Evolutionary conservation across 192 early-diverging fungal genomes (phyloP).

Genomic region (Spizellomyces sp.): DNA sequence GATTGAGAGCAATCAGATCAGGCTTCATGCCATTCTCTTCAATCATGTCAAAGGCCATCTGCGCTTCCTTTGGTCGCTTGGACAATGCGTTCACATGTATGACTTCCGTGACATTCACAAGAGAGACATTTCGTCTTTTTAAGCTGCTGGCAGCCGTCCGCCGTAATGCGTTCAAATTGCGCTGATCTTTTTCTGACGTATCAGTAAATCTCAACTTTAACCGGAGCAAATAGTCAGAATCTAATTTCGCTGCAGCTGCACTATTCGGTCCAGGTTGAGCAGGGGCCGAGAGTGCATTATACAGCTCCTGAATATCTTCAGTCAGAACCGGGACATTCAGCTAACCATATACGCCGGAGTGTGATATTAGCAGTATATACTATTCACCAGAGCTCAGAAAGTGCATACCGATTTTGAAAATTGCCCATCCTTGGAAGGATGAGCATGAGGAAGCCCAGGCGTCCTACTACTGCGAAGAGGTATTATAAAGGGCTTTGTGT

Average conservation of each 20-base stretch:
- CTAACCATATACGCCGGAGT: too few relatives aligned
- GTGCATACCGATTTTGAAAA: too few relatives aligned
- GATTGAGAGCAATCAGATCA: conserved; percentile 68
- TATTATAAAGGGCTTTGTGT: too few relatives aligned
- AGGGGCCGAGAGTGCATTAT: conserved; percentile 18
- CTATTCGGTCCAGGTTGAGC: conserved; percentile 22
- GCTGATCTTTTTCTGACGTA: neutral
- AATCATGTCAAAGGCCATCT: conserved; percentile 65
- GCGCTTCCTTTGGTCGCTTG: conserved; percentile 60
- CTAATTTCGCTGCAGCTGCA: conserved; percentile 24
- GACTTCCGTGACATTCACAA: conserved; percentile 34
- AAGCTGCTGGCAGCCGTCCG: neutral
- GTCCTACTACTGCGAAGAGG: too few relatives aligned
- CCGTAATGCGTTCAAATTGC: conserved; percentile 4
- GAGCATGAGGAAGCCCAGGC: too few relatives aligned
- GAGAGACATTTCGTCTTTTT: neutral
- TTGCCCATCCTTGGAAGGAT: too few relatives aligned
- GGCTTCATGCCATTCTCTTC: conserved; percentile 63
- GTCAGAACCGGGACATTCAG: conserved; percentile 25
- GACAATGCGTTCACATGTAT: conserved; percentile 64
- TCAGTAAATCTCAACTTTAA: conserved; percentile 11
- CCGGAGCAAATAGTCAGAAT: conserved; percentile 22
- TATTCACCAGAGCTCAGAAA: too few relatives aligned
- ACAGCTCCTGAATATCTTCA: conserved; percentile 32
- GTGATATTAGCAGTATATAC: too few relatives aligned